Base-by-base conservation (phyloP, 495 filamentous ascomycete genomes). In the Aspergillus steynii region DNA sequence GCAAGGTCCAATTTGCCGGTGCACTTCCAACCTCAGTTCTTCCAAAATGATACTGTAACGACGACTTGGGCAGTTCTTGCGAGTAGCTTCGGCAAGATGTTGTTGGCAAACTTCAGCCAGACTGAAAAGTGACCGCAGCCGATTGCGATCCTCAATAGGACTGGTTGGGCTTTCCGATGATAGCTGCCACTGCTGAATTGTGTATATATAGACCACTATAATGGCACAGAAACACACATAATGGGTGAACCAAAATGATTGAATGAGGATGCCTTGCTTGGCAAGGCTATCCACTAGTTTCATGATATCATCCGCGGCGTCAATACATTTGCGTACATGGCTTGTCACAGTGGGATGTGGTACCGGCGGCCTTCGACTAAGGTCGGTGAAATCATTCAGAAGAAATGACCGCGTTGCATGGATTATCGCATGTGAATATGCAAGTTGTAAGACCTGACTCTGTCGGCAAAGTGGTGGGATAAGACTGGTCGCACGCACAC, bases 381-480 rank as follows among this genome's bases (percentile, higher is more conserved):
- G 66, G 59, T 82, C 74, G 26, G 79, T 77, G 57, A 82, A 83
- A 57, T 82, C 80, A 55, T 75, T 79, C 9, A 86, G 68, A 29
- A 87, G 72, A 29, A 85, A 82, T 47, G 81, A 82, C n/a, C 85
- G 77, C n/a, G 76, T 81, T 8, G 80, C 71, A 34, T 86, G 77
- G 37, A 87, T 85, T 56, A 79, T 74, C 4, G 82, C 81, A 58
- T 86, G 83, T 5, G 72, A 74, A 60, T 82, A 79, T 12, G 83
- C 78, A 26, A 86, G 68, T 53, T 76, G 75, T 12, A 87, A 69
- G n/a, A 85, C 77, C 46, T 77, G 77, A 31, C 77, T 80, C 66
- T 87, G 84, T 20, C 83, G 69, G 29, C 80, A 79, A 32, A 83
- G 81, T n/a, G 82, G 71, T 28, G 75, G 77, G 27, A 83, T 81